phyloP scores from a whole-genome alignment of 352 stramenopile genomes.

The Phytophthora europaea region DNA sequence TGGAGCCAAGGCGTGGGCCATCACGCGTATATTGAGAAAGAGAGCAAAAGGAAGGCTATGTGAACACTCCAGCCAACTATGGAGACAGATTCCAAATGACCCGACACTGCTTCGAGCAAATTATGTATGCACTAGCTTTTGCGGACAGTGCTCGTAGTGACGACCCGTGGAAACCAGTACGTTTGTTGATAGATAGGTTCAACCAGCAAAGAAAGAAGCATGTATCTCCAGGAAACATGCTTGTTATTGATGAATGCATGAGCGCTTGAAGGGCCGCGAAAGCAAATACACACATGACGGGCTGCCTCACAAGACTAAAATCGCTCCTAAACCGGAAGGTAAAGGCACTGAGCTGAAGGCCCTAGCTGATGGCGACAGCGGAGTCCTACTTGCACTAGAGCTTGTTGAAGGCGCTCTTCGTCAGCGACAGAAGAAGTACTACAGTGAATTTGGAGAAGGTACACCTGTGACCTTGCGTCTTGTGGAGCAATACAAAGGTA shows the following conservation, averaged over 20 bases:
- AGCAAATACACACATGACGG: neutral
- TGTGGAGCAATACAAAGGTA: too few species aligned
- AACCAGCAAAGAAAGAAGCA: neutral
- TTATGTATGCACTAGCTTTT: neutral
- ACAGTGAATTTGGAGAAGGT: too few species aligned
- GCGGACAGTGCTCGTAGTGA: neutral
- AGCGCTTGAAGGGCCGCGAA: neutral
- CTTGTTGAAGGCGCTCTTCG: too few species aligned
- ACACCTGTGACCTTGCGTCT: too few species aligned
- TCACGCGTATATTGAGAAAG: neutral
- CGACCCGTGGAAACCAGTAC: neutral
- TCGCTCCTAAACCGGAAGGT: neutral
- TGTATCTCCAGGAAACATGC: neutral
- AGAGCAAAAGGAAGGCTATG: neutral
- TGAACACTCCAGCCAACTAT: neutral
- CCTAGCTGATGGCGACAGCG: too few species aligned
- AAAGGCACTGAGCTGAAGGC: too few species aligned
- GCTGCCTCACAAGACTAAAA: slow-evolving; percentile 1
- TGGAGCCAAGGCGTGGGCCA: neutral
- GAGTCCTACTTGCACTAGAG: too few species aligned
- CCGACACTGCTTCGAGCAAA: neutral
- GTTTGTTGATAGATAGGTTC: neutral
- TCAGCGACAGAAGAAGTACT: too few species aligned
- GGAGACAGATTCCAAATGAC: neutral
- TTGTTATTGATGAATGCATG: neutral